Base-by-base conservation (phyloP, 495 filamentous ascomycete genomes). In the Pyrenopolyporus hunteri region DNA sequence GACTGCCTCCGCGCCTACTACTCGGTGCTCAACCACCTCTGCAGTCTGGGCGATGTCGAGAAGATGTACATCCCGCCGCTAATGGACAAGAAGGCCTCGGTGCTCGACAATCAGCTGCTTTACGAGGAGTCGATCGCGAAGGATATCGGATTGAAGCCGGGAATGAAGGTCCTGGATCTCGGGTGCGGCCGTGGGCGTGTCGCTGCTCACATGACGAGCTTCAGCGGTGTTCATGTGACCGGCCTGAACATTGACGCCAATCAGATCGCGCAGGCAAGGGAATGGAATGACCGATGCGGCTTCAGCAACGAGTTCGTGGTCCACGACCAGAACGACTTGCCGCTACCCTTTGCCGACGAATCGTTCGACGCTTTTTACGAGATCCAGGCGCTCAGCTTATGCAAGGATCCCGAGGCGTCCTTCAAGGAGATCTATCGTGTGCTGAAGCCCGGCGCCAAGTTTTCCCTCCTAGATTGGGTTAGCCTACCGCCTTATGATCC, bases 11-110 rank as follows among this genome's bases (percentile, higher is more conserved):
- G 80, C 32, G 74, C 83, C 17, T 87, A 87, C 71, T 87, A 87
- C 64, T 80, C 82, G 35, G 82, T 86, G 26, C 75, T 87, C 25
- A 87, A 87, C 64, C 84, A 87, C 49, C 78, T 87, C 3, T 87
- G 84, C 70, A 83, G 83, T 20, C 76, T 87, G n/a, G 84, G 84
- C 19, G 83, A 85, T 53, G 83, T 87, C 20, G 84, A 87, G 64
- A 87, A 87, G 73, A 87, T 87, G 84, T 87, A 87, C 66, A 85
- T 87, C 47, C 84, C 84, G 20, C 84, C 84, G 3, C 78, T 80
- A 63, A 83, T 87, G 82, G 80, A 83, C 69, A 76, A 76, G 63
- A 80, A 81, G 53, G 77, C 78, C n/a, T 77, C 72, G 4, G 78
- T 84, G 2, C 70, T 82, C 8, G 76, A 78, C 43, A 78, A 78